Base-by-base conservation (phyloP, 805 yeast species). In the Saturnispora serradocipensis region DNA sequence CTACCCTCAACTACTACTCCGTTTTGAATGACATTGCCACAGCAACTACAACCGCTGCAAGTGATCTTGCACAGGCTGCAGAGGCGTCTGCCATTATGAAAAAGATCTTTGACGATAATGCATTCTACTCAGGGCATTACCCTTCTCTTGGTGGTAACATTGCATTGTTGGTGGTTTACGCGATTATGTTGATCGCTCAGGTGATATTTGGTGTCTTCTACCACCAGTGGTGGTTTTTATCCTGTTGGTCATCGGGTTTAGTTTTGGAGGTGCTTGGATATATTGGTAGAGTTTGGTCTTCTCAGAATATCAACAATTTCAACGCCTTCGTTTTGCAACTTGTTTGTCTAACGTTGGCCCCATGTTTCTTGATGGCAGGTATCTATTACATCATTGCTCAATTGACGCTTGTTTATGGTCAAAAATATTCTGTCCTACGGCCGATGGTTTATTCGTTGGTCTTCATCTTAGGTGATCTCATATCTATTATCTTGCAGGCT, bases 351-450 rank as follows among this genome's bases (percentile, higher is more conserved):
- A 86, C 91, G 0, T 66, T 88, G 46, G 91, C 88, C 0, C 96
- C 96, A 0, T 88, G 87, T 20, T 84, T 88, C 64, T 71, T 86
- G 44, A 84, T 86, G 86, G 96, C 86, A 4, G 96, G 91, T 1
- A 72, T 88, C 3, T 89, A 88, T 67, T 84, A 76, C 57, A 71
- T 81, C 50, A 67, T 88, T 56, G 88, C 85, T 5, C 84, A 86
- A 65, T 58, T 84, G 47, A 71, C 82, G 45, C 80, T 82, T 51
- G 65, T 86, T 1, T 81, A 79, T 59, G 88, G 88, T 2, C 68
- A 71, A 52, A 61, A 68, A 16, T 81, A 67, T 56, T 80, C 89
- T 0, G 22, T 68, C 5, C 53, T 78, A 32, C 71, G 67, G 52
- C 90, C 91, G 7, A 72, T 77, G 72, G 71, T 70, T 58, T 84